Base-by-base conservation (phyloP, 352 stramenopile genomes). In the Globisporangium abappressorium region DNA sequence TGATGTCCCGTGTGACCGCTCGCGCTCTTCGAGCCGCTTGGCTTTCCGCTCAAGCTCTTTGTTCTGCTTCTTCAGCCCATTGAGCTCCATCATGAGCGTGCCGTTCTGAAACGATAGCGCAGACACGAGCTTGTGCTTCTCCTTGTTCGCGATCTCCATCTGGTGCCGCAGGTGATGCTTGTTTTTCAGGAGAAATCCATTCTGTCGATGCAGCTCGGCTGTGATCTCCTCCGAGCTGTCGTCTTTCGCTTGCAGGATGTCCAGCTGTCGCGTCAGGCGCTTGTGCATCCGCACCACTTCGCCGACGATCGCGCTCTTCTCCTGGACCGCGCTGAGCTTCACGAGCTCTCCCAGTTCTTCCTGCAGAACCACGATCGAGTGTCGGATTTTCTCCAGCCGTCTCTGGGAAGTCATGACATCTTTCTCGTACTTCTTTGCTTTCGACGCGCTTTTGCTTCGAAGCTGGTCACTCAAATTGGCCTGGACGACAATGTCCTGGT, bases 271-370 rank as follows among this genome's bases (percentile, higher is more conserved):
- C 0, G 79, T 76, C 24, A 92, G 69, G 0, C 78, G 73, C 57
- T 92, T 92, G 68, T 92, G 84, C 22, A 92, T 79, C 15, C 82
- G 76, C 30, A 85, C 75, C 18, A 92, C 80, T 57, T 92, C 84
- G 9, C 70, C 71, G 22, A 92, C 71, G 3, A 92, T 72, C 0
- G 76, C 67, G 24, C 75, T 89, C 63, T 92, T 92, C 57, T 92
- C 82, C 36, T 92, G 82, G 1, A 81, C 66, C 4, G 79, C 72
- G 24, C 84, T 92, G 9, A 75, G 62, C 36, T 72, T 75, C 2
- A 92, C 81, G 1, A 92, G 62, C 61, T 90, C 84, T 1, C 82
- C 78, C 0, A 92, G 73, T 46, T 92, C 84, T 60, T 89, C 79
- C 56, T 88, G 79, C 26, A 92, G 58, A 34, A 90, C 82, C 1